Percentiles rank a stretch among this genome's conserved stretches.
phyloP scores from a whole-genome alignment of 2,329 filamentous ascomycete species.

The Neonectria sp. region DNA sequence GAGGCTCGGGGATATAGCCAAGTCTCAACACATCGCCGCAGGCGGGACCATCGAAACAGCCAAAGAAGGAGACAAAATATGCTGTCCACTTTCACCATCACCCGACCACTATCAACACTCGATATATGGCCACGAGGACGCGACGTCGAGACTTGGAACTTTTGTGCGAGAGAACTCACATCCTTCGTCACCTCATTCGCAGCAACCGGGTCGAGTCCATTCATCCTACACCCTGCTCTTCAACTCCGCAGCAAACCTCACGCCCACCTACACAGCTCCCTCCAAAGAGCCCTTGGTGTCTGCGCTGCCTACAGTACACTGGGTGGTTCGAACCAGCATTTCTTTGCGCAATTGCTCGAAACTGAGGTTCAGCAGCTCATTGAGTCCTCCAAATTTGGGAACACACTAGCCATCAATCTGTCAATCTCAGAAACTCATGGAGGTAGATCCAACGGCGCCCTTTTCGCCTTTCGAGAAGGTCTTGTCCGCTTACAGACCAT shows the following conservation, averaged over 20 bases:
- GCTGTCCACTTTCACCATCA: background rate
- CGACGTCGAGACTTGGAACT: slow-evolving; percentile 25
- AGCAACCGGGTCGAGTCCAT: slow-evolving; percentile 17
- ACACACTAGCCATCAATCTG: background rate
- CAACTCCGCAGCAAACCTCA: background rate
- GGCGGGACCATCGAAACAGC: background rate
- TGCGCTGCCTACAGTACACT: slow-evolving; percentile 24
- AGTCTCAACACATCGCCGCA: background rate
- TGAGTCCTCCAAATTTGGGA: slow-evolving; percentile 1
- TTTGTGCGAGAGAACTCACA: slow-evolving; percentile 25
- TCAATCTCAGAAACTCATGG: background rate
- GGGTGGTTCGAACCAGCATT: background rate
- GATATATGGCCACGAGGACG: slow-evolving; percentile 27
- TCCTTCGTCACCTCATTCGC: slow-evolving; percentile 22
- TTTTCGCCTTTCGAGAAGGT: slow-evolving; percentile 8
- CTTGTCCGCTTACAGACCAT: slow-evolving; percentile 29
- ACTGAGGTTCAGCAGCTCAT: slow-evolving; percentile 13
- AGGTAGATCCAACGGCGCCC: background rate
- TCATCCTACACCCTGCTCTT: slow-evolving; percentile 6
- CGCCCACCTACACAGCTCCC: background rate
- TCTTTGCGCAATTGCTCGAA: slow-evolving; percentile 23
- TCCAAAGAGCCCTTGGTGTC: slow-evolving; percentile 23
- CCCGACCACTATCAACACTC: background rate
- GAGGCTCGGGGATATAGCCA: background rate
- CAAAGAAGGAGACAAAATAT: background rate